These are phyloP conservation scores for Tricladium varicosporioides DNA, from an alignment of 2,329 filamentous ascomycete species.

Conservation along the genomic window DNA sequence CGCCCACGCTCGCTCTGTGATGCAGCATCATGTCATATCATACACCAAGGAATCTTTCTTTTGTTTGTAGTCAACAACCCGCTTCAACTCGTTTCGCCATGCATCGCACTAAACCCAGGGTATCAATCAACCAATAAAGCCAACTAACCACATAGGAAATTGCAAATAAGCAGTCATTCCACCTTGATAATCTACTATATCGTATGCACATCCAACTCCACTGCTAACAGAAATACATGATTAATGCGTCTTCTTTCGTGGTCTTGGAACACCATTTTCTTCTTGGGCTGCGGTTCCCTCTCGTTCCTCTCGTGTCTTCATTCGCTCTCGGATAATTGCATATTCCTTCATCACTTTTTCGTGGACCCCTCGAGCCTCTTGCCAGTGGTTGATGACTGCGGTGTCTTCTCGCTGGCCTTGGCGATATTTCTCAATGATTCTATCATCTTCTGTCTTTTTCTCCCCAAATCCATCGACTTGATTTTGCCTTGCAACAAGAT, in stretches of 20 bases:
- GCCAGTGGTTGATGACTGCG: constrained; percentile 60
- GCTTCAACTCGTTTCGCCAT: not conserved
- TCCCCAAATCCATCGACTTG: constrained; percentile 34
- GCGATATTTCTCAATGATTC: constrained; percentile 56
- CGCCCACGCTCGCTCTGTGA: constrained; percentile 1
- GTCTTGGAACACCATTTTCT: not conserved
- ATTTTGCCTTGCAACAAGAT: constrained; percentile 52
- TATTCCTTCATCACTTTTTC: constrained; percentile 58
- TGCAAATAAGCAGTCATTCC: not conserved
- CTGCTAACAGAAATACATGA: not conserved
- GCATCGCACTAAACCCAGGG: constrained; percentile 7
- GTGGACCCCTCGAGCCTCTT: constrained; percentile 57
- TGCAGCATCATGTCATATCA: not conserved
- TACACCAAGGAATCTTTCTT: not conserved
- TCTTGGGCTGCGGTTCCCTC: constrained; percentile 2
- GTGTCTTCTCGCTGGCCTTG: constrained; percentile 63
- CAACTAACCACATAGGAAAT: not conserved
- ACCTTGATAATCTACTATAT: not conserved
- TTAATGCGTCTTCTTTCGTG: constrained; percentile 8
- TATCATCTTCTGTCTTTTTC: constrained; percentile 41
- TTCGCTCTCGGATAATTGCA: constrained; percentile 44
- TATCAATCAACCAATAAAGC: constrained; percentile 8
- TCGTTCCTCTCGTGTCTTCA: constrained; percentile 32
- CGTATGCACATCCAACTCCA: not conserved
- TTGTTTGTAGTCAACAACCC: not conserved